Evolutionary conservation across 805 yeast species (phyloP).

Genomic region (Cyberlindnera samutprakarnensis): DNA sequence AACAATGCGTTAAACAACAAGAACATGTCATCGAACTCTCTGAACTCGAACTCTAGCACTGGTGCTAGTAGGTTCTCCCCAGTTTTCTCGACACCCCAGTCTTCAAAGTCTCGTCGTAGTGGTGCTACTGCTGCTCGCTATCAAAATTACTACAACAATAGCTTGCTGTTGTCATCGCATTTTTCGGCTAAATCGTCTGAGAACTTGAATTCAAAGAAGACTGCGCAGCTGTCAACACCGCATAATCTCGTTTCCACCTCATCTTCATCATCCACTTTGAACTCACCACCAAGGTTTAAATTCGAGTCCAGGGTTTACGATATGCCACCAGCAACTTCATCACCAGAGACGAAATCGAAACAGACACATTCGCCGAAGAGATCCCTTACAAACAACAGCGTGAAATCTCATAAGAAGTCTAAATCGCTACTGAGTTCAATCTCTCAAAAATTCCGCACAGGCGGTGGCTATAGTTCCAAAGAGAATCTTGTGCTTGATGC

Average conservation of each 20-base stretch:
- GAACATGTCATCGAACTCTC: constrained; percentile 17
- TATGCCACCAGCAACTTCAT: constrained; percentile 16
- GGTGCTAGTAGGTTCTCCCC: constrained; percentile 6
- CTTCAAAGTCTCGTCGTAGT: constrained; percentile 18
- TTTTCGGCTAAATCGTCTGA: constrained; percentile 37
- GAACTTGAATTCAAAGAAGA: constrained; percentile 12
- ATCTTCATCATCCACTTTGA: constrained; percentile 7
- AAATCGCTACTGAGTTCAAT: constrained; percentile 17
- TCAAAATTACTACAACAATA: constrained; percentile 40
- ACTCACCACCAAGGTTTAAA: constrained; percentile 24
- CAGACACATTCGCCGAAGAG: no score
- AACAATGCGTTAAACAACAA: constrained; percentile 8
- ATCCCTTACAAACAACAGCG: constrained; percentile 3
- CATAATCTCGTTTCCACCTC: constrained; percentile 13
- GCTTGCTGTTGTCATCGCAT: constrained; percentile 33
- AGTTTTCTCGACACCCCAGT: constrained; percentile 23
- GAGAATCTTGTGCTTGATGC: no score
- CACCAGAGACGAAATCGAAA: no score
- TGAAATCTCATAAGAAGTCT: constrained; percentile 15
- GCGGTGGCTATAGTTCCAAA: no score
- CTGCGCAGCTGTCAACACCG: constrained; percentile 5
- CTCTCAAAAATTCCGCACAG: constrained; percentile 12
- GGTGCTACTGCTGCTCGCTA: constrained; percentile 42
- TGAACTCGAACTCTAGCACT: constrained; percentile 8
- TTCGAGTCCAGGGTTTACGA: constrained; percentile 32